Percentiles rank a stretch among this genome's conserved stretches.
phyloP scores from a whole-genome alignment of 495 filamentous ascomycete genomes.

The Massariosphaeria phaeospora region DNA sequence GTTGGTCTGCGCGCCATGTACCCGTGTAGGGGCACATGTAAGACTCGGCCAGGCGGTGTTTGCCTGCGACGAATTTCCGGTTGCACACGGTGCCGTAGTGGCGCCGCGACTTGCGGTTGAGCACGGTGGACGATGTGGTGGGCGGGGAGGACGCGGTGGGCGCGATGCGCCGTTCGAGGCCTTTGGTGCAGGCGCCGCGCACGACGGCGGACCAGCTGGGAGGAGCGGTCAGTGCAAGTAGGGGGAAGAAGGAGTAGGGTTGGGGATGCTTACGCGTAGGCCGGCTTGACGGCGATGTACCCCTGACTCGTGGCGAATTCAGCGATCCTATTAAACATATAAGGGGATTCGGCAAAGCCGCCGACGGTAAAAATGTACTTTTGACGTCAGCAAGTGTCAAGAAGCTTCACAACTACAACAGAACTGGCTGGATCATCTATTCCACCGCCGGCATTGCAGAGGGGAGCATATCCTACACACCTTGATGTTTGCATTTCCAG shows the following conservation, averaged over 20 bases:
- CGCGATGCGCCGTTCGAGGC: constrained; percentile 8
- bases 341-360: constrained; percentile 20
- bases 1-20: not conserved
- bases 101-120: constrained; percentile 14
- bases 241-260: not conserved
- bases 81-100: constrained; percentile 14
- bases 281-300: constrained; percentile 4
- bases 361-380: constrained; percentile 21
- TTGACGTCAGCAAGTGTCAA: not conserved
- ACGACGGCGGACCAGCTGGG: constrained; percentile 16
- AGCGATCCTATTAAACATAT: constrained; percentile 5
- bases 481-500: constrained; percentile 3
- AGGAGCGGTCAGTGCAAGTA: not conserved
- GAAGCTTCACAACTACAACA: no score
- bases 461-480: not conserved
- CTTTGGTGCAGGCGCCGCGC: constrained; percentile 11
- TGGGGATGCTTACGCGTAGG: constrained; percentile 4
- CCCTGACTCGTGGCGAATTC: not conserved
- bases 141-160: constrained; percentile 8
- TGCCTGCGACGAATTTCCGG: not conserved
- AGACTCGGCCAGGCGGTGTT: constrained; percentile 7
- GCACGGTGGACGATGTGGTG: no score
- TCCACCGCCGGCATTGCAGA: no score
- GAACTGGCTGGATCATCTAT: no score
- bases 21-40: constrained; percentile 9